Conservation (phyloP, 176 grass and related monocot species). For the Otatea glauca region DNA sequence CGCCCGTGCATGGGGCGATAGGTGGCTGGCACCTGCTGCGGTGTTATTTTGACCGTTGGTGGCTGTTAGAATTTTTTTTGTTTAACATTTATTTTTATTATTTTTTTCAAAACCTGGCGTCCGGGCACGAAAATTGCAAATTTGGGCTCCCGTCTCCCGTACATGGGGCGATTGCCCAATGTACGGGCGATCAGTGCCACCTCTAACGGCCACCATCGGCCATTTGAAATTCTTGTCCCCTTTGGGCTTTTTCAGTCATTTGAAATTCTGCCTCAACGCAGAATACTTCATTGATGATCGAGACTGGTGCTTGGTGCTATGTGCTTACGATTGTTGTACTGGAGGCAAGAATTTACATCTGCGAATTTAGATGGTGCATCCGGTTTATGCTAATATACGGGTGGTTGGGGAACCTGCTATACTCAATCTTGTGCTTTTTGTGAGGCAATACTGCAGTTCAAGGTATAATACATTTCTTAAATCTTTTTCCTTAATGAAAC, state of each 20-base stretch:
- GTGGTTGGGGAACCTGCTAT: conserved; percentile 79
- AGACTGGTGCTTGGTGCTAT: conserved; percentile 76
- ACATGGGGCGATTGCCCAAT: too few species aligned
- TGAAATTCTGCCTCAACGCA: conserved; percentile 48
- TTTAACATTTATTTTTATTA: too few species aligned
- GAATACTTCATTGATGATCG: conserved; percentile 72
- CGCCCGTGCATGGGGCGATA: too few species aligned
- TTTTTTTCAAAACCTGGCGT: too few species aligned
- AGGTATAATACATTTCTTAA: conserved; percentile 55
- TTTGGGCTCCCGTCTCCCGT: too few species aligned
- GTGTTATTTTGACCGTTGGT: too few species aligned
- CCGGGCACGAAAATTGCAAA: too few species aligned
- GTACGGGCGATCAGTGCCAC: too few species aligned
- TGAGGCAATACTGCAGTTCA: conserved; percentile 67
- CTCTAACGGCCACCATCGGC: too few species aligned
- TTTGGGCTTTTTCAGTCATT: conserved; percentile 30
- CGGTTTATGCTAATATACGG: conserved; percentile 83
- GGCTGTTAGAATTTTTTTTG: too few species aligned
- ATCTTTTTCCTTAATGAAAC: conserved; percentile 26
- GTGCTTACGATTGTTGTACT: conserved; percentile 76
- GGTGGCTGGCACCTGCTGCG: too few species aligned
- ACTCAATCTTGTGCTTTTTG: conserved; percentile 76
- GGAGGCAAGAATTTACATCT: conserved; percentile 85
- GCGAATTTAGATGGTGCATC: conserved; percentile 92
- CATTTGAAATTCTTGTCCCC: conserved; percentile 12